These are phyloP conservation scores for Candida insectorum DNA, from an alignment of 805 yeast species.

Conservation along the genomic window DNA sequence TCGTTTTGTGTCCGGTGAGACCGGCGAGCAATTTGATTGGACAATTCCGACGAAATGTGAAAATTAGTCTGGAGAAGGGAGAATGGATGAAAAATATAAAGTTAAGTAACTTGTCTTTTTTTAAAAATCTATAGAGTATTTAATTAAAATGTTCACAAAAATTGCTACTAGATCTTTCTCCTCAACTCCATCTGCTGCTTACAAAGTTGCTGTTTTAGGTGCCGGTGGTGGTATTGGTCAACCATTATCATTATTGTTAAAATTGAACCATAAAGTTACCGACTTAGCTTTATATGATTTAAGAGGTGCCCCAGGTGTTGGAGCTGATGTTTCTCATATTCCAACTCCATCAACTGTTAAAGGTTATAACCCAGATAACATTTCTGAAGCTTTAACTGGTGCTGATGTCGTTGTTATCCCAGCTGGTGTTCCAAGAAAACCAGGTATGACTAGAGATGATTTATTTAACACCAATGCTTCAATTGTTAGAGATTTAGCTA, in stretches of 20 bases:
- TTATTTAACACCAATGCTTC: slow-evolving; percentile 94
- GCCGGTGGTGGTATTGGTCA: slow-evolving; percentile 94
- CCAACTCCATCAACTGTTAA: slow-evolving; percentile 87
- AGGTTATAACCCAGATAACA: slow-evolving; percentile 83
- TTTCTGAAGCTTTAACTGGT: slow-evolving; percentile 66
- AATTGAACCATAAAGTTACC: slow-evolving; percentile 84
- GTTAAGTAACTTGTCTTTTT: too few species aligned
- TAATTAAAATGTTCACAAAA: slow-evolving; percentile 49
- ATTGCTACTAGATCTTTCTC: slow-evolving; percentile 64
- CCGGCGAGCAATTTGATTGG: neutral
- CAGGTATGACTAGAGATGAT: slow-evolving; percentile 98
- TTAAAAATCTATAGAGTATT: slow-evolving; percentile 1
- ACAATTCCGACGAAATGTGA: neutral
- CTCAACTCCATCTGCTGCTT: slow-evolving; percentile 60
- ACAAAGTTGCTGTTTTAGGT: slow-evolving; percentile 74
- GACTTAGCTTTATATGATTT: slow-evolving; percentile 84
- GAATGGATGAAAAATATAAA: neutral
- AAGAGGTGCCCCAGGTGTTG: slow-evolving; percentile 94
- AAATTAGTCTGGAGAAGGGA: neutral
- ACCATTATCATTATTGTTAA: slow-evolving; percentile 57
- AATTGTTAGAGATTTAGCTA: slow-evolving; percentile 89
- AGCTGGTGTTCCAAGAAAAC: slow-evolving; percentile 98
- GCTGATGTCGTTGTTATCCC: slow-evolving; percentile 90
- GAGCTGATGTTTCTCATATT: slow-evolving; percentile 91
- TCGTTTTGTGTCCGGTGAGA: too few species aligned